Evolutionary conservation across 2,329 filamentous ascomycete species (phyloP).

Genomic region (Fusarium setosum): DNA sequence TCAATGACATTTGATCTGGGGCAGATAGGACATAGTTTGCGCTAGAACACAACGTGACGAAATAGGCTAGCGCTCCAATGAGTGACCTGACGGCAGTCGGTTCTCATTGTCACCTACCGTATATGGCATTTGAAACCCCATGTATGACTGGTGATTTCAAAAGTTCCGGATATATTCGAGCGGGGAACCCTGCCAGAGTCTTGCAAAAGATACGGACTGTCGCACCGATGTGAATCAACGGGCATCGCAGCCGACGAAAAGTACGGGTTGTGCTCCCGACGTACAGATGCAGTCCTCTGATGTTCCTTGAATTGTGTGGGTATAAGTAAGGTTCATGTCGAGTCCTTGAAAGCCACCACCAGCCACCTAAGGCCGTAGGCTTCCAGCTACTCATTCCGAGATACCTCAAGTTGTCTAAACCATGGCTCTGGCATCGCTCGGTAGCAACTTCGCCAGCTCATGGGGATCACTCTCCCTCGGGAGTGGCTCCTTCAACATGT

Average conservation of each 20-base stretch:
- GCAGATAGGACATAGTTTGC: too few species aligned
- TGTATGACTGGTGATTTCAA: conserved; percentile 17
- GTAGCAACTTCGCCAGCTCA: not conserved
- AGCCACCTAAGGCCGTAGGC: not conserved
- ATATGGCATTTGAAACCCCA: conserved; percentile 19
- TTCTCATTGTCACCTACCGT: conserved; percentile 23
- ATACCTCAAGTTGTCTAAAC: not conserved
- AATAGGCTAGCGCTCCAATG: not conserved
- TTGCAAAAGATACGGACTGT: not conserved
- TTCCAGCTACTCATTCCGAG: not conserved
- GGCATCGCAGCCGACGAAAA: conserved; percentile 8
- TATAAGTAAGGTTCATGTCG: not conserved
- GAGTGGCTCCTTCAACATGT: conserved; percentile 9
- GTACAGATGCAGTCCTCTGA: not conserved
- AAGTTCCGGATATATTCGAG: conserved; percentile 20
- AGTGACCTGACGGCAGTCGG: conserved; percentile 6
- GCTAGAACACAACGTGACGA: not conserved
- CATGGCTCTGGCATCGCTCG: conserved; percentile 17
- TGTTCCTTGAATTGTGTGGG: not conserved
- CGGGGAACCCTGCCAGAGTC: conserved; percentile 32
- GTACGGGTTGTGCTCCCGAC: conserved; percentile 12
- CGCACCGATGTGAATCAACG: conserved; percentile 11
- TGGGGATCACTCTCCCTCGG: conserved; percentile 2
- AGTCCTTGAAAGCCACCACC: too few species aligned
- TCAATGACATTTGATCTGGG: too few species aligned